Evolutionary conservation across 768 basidiomycete species (phyloP), one percentile per base, ranked within the genome.

Genomic region (Tricholoma furcatifolium): DNA sequence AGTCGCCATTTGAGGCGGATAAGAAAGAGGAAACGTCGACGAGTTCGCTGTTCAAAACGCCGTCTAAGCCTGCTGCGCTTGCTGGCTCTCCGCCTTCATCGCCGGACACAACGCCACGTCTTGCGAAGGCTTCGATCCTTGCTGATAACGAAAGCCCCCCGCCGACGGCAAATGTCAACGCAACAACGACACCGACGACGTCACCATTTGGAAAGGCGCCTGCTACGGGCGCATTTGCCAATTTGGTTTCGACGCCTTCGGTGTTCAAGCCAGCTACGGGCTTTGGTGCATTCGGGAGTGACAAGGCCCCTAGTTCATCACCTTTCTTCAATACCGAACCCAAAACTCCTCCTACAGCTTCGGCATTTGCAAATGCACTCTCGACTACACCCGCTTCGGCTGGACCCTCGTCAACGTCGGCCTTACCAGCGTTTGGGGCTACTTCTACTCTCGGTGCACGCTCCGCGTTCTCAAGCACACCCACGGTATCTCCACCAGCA

Each of bases 301-400:
- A 67, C 32, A 60, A 63, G 43, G 58, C 71, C 4, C 66, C 76
- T 3, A 66, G 65, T 21, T 64, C 73, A 36, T 85, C 84, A 6
- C 82, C 83, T 3, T 85, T 85, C 65, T 77, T 78, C 63, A 76
- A 78, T 57, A 67, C 68, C 67, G 18, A 70, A 65, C 20, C 57
- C 66, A 11, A 40, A 27, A 72, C 69, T 40, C 51, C 70, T 1
- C 62, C 72, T 21, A 58, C 68, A 7, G 68, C 71, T 10, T 73
- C 76, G 12, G 75, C 66, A 2, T 77, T 83, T 55, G 35, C 60
- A 27, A 41, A 56, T 42, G 52, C 60, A 8, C 32, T 65, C 36
- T 49, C 62, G 43, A 46, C 62, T 32, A 66, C 61, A n/a, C 71
- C 71, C 11, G 66, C 66, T 4, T 77, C 27, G 7, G 27, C 76